A percentile compares a stretch with the other conserved stretches of the same genome.
Conservation (phyloP, 2,329 filamentous ascomycete genomes). For the Boeremia lycopersici region DNA sequence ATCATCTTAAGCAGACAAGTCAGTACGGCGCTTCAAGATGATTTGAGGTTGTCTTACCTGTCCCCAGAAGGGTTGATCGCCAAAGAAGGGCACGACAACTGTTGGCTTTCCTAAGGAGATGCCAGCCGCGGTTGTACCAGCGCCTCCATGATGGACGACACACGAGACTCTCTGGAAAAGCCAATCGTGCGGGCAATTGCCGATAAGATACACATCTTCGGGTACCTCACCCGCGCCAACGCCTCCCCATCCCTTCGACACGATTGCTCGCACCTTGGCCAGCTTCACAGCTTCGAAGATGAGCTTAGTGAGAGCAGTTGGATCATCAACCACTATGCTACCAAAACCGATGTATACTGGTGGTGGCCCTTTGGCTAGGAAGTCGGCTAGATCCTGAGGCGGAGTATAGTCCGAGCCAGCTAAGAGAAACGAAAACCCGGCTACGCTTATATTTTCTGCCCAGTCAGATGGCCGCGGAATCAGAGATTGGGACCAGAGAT, state of each 20-base stretch:
- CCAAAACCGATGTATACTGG: conserved; percentile 65
- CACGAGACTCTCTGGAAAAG: conserved; percentile 61
- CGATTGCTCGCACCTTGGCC: conserved; percentile 53
- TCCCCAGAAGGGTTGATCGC: conserved; percentile 64
- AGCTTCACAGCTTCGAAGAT: conserved; percentile 55
- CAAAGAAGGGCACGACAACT: conserved; percentile 63
- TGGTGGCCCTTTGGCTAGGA: conserved; percentile 56
- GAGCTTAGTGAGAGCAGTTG: conserved; percentile 51
- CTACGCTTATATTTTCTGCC: conserved; percentile 43
- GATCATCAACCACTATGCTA: conserved; percentile 61
- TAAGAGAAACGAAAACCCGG: conserved; percentile 55
- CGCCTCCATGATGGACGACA: conserved; percentile 65
- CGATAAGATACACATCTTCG: conserved; percentile 56
- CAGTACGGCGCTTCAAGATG: background rate
- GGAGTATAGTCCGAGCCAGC: conserved; percentile 49
- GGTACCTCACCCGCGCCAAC: conserved; percentile 45
- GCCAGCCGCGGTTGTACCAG: conserved; percentile 64
- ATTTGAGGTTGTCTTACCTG: background rate
- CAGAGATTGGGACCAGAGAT: conserved; percentile 54
- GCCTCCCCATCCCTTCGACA: conserved; percentile 62
- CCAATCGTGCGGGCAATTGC: conserved; percentile 63
- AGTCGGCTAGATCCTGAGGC: conserved; percentile 48
- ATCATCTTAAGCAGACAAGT: conserved; percentile 49
- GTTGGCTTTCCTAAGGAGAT: conserved; percentile 60
- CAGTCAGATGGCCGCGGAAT: conserved; percentile 34